These are phyloP conservation scores for Anisodus acutangulus DNA, from an alignment of 257 asterid genomes.

Conservation along the genomic window DNA sequence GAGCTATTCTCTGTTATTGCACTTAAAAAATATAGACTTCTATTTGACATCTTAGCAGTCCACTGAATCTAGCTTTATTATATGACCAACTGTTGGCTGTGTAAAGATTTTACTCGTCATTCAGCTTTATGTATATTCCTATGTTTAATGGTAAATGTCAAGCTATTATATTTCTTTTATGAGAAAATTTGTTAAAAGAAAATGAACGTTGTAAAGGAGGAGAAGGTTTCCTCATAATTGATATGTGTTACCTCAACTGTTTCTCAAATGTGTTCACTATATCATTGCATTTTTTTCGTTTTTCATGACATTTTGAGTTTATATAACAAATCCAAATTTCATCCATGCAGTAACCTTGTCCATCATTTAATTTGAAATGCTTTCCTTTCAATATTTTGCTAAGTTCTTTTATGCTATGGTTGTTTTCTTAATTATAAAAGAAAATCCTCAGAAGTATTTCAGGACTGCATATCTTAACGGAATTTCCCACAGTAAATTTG, in stretches of 20 bases:
- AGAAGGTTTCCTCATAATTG: too few relatives aligned
- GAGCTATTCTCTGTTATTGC: not conserved
- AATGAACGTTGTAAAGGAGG: too few relatives aligned
- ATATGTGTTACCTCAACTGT: too few relatives aligned
- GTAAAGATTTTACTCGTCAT: not conserved
- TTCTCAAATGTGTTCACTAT: not conserved
- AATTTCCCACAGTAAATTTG: not conserved
- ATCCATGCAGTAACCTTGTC: too few relatives aligned
- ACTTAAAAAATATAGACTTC: not conserved
- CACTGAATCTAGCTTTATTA: slow-evolving; percentile 2
- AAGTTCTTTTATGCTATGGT: not conserved
- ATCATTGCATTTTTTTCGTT: not conserved
- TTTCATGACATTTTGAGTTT: not conserved
- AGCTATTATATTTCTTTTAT: not conserved
- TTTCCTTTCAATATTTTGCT: too few relatives aligned
- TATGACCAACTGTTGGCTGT: not conserved
- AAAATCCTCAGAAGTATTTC: slow-evolving; percentile 18
- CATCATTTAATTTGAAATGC: too few relatives aligned
- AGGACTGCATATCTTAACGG: not conserved
- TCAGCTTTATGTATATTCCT: not conserved
- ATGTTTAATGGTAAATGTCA: not conserved
- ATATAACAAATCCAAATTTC: not conserved
- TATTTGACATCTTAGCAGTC: slow-evolving; percentile 1
- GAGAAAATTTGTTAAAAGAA: not conserved
- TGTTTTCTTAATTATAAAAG: not conserved